phyloP scores from a whole-genome alignment of 2,329 filamentous ascomycete species.

The Aspergillus terreus region DNA sequence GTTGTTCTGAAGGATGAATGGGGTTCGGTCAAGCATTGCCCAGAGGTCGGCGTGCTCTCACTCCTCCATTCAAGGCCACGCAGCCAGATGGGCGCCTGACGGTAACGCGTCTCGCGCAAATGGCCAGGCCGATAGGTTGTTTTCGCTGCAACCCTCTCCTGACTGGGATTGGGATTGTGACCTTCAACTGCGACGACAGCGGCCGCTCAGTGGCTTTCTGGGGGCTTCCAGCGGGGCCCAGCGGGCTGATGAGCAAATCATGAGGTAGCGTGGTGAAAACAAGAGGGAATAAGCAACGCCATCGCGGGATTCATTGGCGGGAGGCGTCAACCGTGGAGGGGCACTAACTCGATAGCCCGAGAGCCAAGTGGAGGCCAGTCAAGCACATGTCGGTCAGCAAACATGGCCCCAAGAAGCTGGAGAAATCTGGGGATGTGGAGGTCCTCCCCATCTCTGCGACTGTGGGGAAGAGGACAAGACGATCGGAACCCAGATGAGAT shows the following conservation, averaged over 20 bases:
- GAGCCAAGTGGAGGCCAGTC: not conserved
- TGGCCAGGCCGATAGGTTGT: no score
- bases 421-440: conserved; percentile 1
- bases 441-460: not conserved
- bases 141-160: not conserved
- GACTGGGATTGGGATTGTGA: not conserved
- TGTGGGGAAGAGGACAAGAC: not conserved
- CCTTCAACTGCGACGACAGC: not conserved
- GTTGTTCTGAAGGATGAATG: not conserved
- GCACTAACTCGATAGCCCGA: no score
- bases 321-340: not conserved
- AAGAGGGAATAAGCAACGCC: not conserved
- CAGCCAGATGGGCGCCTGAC: no score
- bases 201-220: no score
- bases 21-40: no score
- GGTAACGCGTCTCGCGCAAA: no score
- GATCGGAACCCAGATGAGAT: no score
- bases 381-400: not conserved
- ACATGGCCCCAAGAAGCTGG: not conserved
- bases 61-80: no score
- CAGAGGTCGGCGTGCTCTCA: no score
- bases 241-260: not conserved
- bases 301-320: not conserved
- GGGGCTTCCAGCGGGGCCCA: not conserved
- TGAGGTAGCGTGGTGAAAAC: not conserved